These are phyloP conservation scores for Phlebopus sp. DNA, from an alignment of 1,284 basidiomycete genomes.

Conservation along the genomic window DNA sequence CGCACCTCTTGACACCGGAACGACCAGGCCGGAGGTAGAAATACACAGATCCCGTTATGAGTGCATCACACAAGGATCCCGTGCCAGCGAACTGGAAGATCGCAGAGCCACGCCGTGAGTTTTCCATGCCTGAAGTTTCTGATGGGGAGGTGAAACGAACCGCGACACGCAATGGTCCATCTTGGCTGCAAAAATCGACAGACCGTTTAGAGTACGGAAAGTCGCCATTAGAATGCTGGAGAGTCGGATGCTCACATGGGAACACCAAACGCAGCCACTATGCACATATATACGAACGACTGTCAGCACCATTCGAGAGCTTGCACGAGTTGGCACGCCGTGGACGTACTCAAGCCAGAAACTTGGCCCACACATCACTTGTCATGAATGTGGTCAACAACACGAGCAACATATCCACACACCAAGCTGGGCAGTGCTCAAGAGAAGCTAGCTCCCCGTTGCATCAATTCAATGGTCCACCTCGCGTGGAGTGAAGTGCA, in stretches of 20 bases:
- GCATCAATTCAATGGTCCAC: not conserved
- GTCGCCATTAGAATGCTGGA: not conserved
- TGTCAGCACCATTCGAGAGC: not conserved
- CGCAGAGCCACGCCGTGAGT: not conserved
- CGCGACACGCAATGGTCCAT: not conserved
- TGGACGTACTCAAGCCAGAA: not conserved
- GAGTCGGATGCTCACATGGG: not conserved
- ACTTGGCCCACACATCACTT: not conserved
- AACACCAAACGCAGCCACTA: not conserved
- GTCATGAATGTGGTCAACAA: not conserved
- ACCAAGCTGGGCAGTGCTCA: conserved; percentile 1
- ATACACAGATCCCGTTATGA: conserved; percentile 4
- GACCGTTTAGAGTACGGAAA: not conserved
- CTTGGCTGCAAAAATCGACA: not conserved
- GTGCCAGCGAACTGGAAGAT: not conserved
- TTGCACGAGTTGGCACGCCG: not conserved
- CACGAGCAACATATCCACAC: too few species aligned
- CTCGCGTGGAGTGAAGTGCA: not conserved
- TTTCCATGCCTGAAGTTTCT: too few species aligned
- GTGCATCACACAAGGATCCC: conserved; percentile 1
- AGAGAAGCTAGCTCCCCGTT: not conserved
- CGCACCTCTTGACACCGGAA: conserved; percentile 1
- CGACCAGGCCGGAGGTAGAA: conserved; percentile 4
- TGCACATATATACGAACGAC: too few species aligned
- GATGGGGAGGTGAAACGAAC: not conserved